Evolutionary conservation across 1,139 yeast species (phyloP).

Genomic region (Schwanniomyces etchellsii): DNA sequence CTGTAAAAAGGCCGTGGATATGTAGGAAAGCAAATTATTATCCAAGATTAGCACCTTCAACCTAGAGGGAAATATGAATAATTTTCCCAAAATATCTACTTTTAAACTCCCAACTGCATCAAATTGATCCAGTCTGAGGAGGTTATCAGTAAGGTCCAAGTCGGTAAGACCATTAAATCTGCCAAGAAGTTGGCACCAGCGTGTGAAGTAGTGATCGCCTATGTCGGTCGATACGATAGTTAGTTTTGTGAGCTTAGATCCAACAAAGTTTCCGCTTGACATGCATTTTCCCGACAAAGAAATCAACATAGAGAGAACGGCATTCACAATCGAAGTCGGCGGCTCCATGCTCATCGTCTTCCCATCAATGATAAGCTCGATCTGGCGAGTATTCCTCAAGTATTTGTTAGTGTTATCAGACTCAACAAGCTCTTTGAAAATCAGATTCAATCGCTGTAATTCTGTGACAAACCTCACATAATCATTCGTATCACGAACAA

Average conservation of each 20-base stretch:
- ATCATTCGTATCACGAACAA: conserved; percentile 24
- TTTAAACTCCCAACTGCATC: conserved; percentile 6
- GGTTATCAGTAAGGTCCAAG: conserved; percentile 25
- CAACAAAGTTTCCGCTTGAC: conserved; percentile 10
- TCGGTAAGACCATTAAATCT: conserved; percentile 17
- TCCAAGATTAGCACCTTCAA: conserved; percentile 21
- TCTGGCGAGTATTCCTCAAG: conserved; percentile 15
- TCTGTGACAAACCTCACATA: conserved; percentile 21
- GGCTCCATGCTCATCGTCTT: conserved; percentile 19
- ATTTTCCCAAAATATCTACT: conserved; percentile 19
- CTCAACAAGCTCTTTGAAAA: conserved; percentile 12
- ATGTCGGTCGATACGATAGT: conserved; percentile 31
- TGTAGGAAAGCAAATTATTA: conserved; percentile 18
- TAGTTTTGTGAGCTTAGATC: conserved; percentile 17
- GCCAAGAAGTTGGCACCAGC: conserved; percentile 29
- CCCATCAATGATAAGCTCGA: conserved; percentile 23
- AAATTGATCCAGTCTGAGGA: conserved; percentile 14
- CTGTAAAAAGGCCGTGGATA: conserved; percentile 17
- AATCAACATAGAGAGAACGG: conserved; percentile 21
- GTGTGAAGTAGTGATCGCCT: conserved; percentile 26
- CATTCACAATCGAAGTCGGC: conserved; percentile 25
- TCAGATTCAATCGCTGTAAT: conserved; percentile 17
- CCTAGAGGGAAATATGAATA: conserved; percentile 25
- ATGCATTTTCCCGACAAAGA: conserved; percentile 11
- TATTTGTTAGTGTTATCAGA: conserved; percentile 10